These are phyloP conservation scores for Aureobasidium mangrovei DNA, from an alignment of 2,329 filamentous ascomycete species.

Conservation along the genomic window DNA sequence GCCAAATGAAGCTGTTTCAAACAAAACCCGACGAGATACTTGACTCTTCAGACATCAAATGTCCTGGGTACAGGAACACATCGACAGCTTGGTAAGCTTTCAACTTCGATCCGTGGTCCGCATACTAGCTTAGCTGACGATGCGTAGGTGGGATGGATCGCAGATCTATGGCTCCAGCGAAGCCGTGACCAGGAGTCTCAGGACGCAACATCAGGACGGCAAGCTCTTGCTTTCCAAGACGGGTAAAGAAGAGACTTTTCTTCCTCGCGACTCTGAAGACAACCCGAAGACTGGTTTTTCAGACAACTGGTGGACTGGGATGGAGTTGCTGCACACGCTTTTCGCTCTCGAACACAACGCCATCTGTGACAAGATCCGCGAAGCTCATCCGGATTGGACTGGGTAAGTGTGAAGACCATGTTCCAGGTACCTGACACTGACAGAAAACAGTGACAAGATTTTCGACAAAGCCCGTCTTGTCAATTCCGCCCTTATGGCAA, in stretches of 20 bases:
- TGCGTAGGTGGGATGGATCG: conserved; percentile 40
- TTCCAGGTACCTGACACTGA: background rate
- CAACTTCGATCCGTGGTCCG: too few species aligned
- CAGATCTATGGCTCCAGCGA: conserved; percentile 40
- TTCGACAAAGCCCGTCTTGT: conserved; percentile 39
- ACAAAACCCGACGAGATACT: conserved; percentile 30
- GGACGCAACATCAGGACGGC: conserved; percentile 20
- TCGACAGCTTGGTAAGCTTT: conserved; percentile 3
- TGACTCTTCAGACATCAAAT: conserved; percentile 29
- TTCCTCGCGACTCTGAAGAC: conserved; percentile 33
- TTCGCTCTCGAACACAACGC: conserved; percentile 41
- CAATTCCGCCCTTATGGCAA: conserved; percentile 41
- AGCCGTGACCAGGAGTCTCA: conserved; percentile 28
- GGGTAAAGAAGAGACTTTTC: conserved; percentile 28
- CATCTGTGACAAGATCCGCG: conserved; percentile 33
- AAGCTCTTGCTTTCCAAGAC: background rate
- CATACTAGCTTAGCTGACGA: conserved; percentile 17
- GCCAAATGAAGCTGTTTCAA: conserved; percentile 30
- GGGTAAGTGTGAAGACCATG: background rate
- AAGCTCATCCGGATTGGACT: conserved; percentile 30
- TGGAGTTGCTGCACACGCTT: conserved; percentile 40
- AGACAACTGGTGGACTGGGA: conserved; percentile 40
- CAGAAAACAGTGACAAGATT: conserved; percentile 27
- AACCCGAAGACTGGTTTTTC: conserved; percentile 36
- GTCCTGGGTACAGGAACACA: conserved; percentile 35